A percentile compares a stretch with the other conserved stretches of the same genome.
Evolutionary conservation across 768 basidiomycete species (phyloP).

Genomic region (Pleurotus pulmonarius): DNA sequence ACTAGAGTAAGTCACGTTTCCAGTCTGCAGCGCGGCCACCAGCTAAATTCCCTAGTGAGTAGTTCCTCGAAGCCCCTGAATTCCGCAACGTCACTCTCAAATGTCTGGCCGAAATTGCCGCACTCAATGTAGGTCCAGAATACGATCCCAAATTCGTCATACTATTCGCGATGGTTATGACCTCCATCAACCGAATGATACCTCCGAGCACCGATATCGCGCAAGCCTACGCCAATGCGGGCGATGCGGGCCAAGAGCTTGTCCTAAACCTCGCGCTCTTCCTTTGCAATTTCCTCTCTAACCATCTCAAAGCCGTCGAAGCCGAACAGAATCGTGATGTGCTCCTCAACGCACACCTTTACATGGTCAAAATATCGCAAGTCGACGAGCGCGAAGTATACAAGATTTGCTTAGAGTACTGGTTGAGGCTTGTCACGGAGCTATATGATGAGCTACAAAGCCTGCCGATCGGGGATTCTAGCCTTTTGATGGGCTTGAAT

Average conservation of each 20-base stretch:
- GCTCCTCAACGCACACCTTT: conserved; percentile 92
- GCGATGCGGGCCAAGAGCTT: conserved; percentile 93
- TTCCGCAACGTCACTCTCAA: conserved; percentile 97
- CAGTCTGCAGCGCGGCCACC: conserved; percentile 8
- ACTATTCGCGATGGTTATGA: conserved; percentile 98
- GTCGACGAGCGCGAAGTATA: conserved; percentile 99
- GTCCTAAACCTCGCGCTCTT: conserved; percentile 97
- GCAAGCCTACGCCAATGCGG: conserved; percentile 83
- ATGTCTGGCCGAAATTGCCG: conserved; percentile 95
- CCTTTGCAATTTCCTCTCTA: conserved; percentile 92
- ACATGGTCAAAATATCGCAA: conserved; percentile 97
- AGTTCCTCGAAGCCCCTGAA: conserved; percentile 96
- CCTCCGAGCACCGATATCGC: conserved; percentile 94
- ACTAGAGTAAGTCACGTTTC: conserved; percentile 64
- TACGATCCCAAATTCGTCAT: conserved; percentile 98
- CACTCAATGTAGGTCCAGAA: conserved; percentile 90
- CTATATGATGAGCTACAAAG: conserved; percentile 97
- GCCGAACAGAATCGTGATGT: conserved; percentile 88
- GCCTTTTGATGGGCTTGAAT: conserved; percentile 86
- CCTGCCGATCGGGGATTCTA: conserved; percentile 81
- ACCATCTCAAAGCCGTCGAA: conserved; percentile 92
- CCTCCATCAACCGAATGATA: conserved; percentile 93
- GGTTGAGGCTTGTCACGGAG: conserved; percentile 92
- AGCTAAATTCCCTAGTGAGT: conserved; percentile 13
- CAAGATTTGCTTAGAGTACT: conserved; percentile 99